Evolutionary conservation across 2,329 filamentous ascomycete genomes (phyloP).

Genomic region (Fusarium circinatum): DNA sequence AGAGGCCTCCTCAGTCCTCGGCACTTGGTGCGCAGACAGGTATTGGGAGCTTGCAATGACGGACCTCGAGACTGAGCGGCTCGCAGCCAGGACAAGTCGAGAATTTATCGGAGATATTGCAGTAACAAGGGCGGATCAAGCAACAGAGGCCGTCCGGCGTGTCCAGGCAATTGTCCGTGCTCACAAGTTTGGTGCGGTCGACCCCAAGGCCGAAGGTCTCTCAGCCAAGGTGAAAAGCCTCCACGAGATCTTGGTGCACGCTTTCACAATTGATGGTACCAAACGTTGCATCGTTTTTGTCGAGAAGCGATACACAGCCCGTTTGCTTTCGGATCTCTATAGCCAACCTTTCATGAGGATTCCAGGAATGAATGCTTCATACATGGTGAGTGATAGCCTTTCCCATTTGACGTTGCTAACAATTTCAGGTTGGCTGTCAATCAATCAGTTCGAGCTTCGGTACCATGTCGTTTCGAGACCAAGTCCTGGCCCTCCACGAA

Average conservation of each 20-base stretch:
- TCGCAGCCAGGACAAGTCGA: constrained; percentile 66
- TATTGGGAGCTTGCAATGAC: constrained; percentile 79
- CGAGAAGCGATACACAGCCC: constrained; percentile 79
- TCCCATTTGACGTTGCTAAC: background rate
- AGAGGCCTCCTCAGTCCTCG: constrained; percentile 72
- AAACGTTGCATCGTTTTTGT: constrained; percentile 87
- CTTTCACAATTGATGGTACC: constrained; percentile 69
- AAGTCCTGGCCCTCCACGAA: constrained; percentile 76
- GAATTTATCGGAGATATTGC: constrained; percentile 40
- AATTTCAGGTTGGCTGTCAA: constrained; percentile 45
- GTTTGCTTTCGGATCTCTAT: constrained; percentile 76
- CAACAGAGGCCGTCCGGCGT: constrained; percentile 66
- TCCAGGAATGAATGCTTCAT: constrained; percentile 66
- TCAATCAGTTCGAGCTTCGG: constrained; percentile 58
- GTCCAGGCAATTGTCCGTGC: constrained; percentile 66
- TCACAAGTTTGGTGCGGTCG: constrained; percentile 56
- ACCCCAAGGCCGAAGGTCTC: constrained; percentile 53
- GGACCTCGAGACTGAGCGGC: constrained; percentile 68
- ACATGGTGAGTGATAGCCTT: constrained; percentile 62
- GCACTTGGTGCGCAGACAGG: constrained; percentile 85
- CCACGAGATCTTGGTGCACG: constrained; percentile 65
- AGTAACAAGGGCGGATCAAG: constrained; percentile 52
- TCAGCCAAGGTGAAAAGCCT: constrained; percentile 80
- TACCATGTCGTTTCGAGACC: constrained; percentile 75
- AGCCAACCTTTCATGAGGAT: constrained; percentile 63